Evolutionary conservation across 345 rosid species (phyloP).

Genomic region (Brassica cretica): DNA sequence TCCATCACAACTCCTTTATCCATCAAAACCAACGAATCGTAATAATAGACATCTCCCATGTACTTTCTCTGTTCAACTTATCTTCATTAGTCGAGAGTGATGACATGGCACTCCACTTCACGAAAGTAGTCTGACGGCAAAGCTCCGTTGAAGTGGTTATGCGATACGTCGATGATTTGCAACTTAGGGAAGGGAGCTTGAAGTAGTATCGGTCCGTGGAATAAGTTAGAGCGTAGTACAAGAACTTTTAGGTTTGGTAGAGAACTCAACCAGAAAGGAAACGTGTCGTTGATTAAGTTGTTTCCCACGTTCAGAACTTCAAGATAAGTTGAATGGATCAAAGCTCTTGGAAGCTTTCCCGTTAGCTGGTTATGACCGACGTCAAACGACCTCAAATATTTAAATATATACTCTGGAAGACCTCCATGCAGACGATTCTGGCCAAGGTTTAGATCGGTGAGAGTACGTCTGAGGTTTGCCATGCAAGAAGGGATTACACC

Average conservation of each 20-base stretch:
- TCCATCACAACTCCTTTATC: not conserved
- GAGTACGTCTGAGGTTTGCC: not conserved
- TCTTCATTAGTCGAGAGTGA: not conserved
- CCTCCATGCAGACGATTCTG: not conserved
- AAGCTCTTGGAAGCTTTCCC: not conserved
- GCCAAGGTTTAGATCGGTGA: not conserved
- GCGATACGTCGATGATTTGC: not conserved
- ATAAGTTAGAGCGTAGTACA: not conserved
- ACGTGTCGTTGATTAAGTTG: not conserved
- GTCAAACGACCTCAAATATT: not conserved
- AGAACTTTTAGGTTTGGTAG: not conserved
- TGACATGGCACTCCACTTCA: not conserved
- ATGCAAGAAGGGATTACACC: not conserved
- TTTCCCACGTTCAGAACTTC: not conserved
- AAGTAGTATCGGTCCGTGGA: constrained; percentile 2
- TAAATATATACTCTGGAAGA: not conserved
- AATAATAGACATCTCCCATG: not conserved
- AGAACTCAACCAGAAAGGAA: not conserved
- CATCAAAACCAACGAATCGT: not conserved
- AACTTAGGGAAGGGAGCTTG: not conserved
- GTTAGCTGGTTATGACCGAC: not conserved
- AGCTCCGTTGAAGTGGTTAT: not conserved
- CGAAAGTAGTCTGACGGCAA: not conserved
- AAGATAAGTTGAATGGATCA: not conserved
- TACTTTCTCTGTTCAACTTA: not conserved